A percentile compares a stretch with the other conserved stretches of the same genome.
These are phyloP conservation scores for Lactuca sativa DNA, from an alignment of 129 eudicot genomes.

Conservation along the genomic window DNA sequence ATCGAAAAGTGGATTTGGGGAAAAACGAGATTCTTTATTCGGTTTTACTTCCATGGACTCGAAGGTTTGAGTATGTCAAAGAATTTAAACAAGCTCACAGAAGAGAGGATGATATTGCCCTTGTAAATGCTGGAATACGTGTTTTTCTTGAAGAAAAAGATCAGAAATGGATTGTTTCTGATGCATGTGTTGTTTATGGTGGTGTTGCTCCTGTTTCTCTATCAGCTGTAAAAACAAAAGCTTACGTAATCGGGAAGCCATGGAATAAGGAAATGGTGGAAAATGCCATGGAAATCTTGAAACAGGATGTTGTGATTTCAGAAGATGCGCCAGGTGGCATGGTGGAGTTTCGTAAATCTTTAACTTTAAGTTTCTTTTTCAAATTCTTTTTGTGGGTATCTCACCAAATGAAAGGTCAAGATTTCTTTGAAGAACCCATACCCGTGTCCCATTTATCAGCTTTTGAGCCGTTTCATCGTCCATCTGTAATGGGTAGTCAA, in stretches of 20 bases:
- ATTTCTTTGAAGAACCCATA: constrained; percentile 46
- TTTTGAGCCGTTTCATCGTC: constrained; percentile 53
- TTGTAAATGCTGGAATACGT: constrained; percentile 94
- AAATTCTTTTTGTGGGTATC: constrained; percentile 90
- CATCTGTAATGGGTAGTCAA: constrained; percentile 74
- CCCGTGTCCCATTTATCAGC: constrained; percentile 80
- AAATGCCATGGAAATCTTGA: constrained; percentile 59
- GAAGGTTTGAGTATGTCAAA: constrained; percentile 69
- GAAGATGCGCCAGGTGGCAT: constrained; percentile 98
- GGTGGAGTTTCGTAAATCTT: constrained; percentile 91
- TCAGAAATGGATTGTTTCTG: constrained; percentile 70
- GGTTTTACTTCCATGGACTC: constrained; percentile 85
- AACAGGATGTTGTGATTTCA: constrained; percentile 60
- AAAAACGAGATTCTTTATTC: constrained; percentile 72
- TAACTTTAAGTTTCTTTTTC: constrained; percentile 86
- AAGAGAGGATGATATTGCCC: constrained; percentile 95
- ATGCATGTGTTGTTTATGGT: constrained; percentile 79
- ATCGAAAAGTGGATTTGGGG: constrained; percentile 83
- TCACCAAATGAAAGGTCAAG: constrained; percentile 71
- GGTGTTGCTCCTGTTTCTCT: constrained; percentile 90
- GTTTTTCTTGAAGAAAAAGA: constrained; percentile 59
- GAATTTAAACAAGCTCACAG: constrained; percentile 98
- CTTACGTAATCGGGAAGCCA: constrained; percentile 60
- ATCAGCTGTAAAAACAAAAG: constrained; percentile 55
- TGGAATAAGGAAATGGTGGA: constrained; percentile 76